Conservation (phyloP, 768 basidiomycete species). For the Hortiboletus flavorubellus region DNA sequence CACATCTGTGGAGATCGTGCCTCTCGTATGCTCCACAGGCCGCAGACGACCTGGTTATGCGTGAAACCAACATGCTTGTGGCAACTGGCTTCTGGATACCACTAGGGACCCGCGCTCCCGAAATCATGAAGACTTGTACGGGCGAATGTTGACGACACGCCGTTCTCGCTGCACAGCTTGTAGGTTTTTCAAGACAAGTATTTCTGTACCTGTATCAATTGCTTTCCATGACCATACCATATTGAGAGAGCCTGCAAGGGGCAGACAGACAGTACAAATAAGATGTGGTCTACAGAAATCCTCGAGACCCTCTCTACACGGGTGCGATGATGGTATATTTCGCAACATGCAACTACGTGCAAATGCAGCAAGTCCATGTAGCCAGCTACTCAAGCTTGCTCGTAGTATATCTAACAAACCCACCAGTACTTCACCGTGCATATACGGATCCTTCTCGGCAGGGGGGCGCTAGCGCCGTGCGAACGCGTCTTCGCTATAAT, state of each 20-base stretch:
- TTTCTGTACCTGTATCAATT: neutral
- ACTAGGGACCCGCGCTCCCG: too few relatives aligned
- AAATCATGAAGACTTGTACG: too few relatives aligned
- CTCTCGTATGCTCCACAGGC: too few relatives aligned
- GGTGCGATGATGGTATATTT: constrained; percentile 3
- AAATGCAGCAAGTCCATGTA: constrained; percentile 24
- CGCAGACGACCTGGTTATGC: too few relatives aligned
- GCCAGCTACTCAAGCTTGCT: constrained; percentile 32
- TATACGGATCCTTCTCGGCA: neutral
- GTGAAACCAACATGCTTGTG: too few relatives aligned
- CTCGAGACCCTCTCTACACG: neutral
- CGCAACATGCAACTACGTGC: constrained; percentile 6
- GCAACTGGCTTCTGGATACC: too few relatives aligned
- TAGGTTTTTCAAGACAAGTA: neutral
- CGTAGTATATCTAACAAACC: constrained; percentile 11
- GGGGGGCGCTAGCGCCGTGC: constrained; percentile 2
- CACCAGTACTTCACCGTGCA: neutral
- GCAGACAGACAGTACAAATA: constrained; percentile 1
- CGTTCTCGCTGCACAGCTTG: too few relatives aligned
- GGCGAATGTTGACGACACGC: too few relatives aligned
- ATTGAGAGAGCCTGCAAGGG: neutral
- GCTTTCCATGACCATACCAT: neutral
- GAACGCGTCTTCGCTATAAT: constrained; percentile 18
- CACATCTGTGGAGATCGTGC: too few relatives aligned
- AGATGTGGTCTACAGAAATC: neutral